phyloP scores from a whole-genome alignment of 2,329 filamentous ascomycete genomes.

The Diplodia corticola region DNA sequence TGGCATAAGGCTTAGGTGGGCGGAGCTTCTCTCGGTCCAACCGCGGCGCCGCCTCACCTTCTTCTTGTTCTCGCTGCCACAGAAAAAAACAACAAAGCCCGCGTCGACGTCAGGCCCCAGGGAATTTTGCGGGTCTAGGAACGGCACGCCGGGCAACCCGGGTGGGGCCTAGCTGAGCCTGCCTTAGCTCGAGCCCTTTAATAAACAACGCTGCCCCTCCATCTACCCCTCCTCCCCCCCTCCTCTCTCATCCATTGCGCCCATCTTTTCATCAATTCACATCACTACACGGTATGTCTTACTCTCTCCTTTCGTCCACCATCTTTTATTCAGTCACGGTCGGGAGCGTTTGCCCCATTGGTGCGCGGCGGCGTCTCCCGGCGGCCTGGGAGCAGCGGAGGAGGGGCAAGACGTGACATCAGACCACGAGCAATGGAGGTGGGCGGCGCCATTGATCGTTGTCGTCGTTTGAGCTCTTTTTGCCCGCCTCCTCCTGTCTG shows the following conservation, averaged over 20 bases:
- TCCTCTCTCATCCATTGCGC: neutral
- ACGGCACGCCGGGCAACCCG: neutral
- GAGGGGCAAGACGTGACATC: neutral
- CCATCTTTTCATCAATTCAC: neutral
- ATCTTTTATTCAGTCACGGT: neutral
- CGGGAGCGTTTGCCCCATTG: too few relatives aligned
- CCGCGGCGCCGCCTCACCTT: constrained; percentile 10
- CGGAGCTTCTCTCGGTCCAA: neutral
- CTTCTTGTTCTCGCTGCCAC: neutral
- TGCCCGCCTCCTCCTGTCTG: neutral
- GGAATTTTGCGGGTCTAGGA: neutral
- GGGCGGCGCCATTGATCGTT: neutral
- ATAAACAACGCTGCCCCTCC: neutral
- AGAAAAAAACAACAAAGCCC: neutral
- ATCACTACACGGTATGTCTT: neutral
- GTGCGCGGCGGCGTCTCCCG: neutral
- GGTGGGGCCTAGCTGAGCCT: neutral
- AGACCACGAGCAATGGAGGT: neutral
- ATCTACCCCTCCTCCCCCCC: neutral
- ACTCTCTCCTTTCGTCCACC: neutral
- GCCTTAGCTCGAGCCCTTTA: neutral
- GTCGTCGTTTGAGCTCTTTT: neutral
- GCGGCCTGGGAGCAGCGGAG: neutral
- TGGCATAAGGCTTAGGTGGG: neutral
- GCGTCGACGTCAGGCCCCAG: constrained; percentile 4